Percentiles rank a stretch among this genome's conserved stretches.
These are phyloP conservation scores for Mitragyna speciosa DNA, from an alignment of 257 asterid species.

Conservation along the genomic window DNA sequence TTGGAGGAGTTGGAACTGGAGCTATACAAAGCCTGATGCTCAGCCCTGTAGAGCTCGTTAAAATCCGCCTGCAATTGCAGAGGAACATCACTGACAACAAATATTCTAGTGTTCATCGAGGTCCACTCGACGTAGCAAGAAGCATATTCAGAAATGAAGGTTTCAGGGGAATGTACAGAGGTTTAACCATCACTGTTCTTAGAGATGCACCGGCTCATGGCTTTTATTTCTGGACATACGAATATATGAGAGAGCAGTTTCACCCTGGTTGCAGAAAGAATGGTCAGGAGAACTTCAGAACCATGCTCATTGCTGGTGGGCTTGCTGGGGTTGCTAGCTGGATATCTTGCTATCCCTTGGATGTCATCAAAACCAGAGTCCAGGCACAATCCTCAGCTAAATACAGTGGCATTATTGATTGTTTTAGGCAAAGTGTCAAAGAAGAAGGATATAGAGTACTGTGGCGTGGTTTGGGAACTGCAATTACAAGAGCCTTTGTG, in stretches of 20 bases:
- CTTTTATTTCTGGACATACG: constrained; percentile 68
- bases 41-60: constrained; percentile 73
- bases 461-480: constrained; percentile 77
- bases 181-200: constrained; percentile 57
- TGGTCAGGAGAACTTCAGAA: constrained; percentile 46
- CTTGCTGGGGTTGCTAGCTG: constrained; percentile 76
- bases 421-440: constrained; percentile 45
- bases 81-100: constrained; percentile 16
- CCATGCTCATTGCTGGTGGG: constrained; percentile 82
- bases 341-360: constrained; percentile 70
- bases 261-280: constrained; percentile 67
- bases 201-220: constrained; percentile 81
- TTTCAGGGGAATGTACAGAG: constrained; percentile 58
- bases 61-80: constrained; percentile 73
- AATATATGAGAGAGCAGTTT: constrained; percentile 53
- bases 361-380: constrained; percentile 69
- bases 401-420: constrained; percentile 56
- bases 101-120: constrained; percentile 27
- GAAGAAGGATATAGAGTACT: constrained; percentile 57
- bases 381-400: constrained; percentile 49
- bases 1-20: constrained; percentile 72
- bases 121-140: constrained; percentile 51
- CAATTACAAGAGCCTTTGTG: constrained; percentile 66
- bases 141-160: constrained; percentile 50
- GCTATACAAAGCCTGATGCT: constrained; percentile 62